These are phyloP conservation scores for Penicillium glabrum DNA, from an alignment of 2,329 filamentous ascomycete species.

Conservation along the genomic window DNA sequence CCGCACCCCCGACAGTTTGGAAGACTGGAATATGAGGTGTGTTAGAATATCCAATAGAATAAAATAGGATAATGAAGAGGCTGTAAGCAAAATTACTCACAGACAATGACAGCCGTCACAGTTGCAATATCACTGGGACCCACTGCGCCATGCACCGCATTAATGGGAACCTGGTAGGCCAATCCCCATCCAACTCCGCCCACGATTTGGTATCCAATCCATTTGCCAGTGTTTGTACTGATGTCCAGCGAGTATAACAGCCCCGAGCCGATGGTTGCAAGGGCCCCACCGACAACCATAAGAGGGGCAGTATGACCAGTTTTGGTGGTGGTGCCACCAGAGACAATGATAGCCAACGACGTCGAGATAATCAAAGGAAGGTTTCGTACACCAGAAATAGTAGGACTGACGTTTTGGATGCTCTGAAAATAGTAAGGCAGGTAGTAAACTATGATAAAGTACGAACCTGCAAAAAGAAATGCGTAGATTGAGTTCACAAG, in stretches of 20 bases:
- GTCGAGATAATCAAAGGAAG: slow-evolving; percentile 43
- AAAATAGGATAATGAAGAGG: neutral
- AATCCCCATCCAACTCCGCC: slow-evolving; percentile 21
- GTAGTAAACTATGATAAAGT: slow-evolving; percentile 36
- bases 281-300: slow-evolving; percentile 26
- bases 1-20: neutral
- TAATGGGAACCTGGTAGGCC: slow-evolving; percentile 14
- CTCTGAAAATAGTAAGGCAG: slow-evolving; percentile 39
- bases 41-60: neutral
- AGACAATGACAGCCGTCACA: neutral
- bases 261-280: slow-evolving; percentile 30
- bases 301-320: slow-evolving; percentile 29
- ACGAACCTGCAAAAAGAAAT: slow-evolving; percentile 36
- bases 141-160: neutral
- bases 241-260: slow-evolving; percentile 36
- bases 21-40: neutral
- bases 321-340: slow-evolving; percentile 28
- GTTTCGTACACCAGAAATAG: slow-evolving; percentile 41
- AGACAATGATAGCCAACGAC: slow-evolving; percentile 27
- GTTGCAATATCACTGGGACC: neutral
- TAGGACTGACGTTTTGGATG: slow-evolving; percentile 32
- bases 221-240: slow-evolving; percentile 16
- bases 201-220: slow-evolving; percentile 27
- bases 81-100: neutral
- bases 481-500: slow-evolving; percentile 30